phyloP scores from a whole-genome alignment of 2,329 filamentous ascomycete genomes.

The Trichothecium roseum region DNA sequence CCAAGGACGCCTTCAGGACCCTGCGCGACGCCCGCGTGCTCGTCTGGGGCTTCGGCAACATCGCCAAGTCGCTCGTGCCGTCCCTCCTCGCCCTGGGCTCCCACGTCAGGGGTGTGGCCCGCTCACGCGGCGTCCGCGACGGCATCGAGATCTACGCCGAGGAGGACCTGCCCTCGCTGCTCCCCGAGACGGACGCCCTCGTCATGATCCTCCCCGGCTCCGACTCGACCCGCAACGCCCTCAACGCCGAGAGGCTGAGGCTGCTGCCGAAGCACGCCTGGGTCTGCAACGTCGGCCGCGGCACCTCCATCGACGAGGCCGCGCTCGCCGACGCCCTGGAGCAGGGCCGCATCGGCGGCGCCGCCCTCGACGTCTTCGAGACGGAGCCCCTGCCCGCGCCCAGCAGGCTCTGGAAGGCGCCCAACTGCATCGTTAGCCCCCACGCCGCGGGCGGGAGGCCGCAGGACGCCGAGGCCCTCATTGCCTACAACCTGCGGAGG shows the following conservation, averaged over 20 bases:
- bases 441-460: slow-evolving; percentile 51
- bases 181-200: slow-evolving; percentile 50
- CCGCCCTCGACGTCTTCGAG: slow-evolving; percentile 39
- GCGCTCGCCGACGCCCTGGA: slow-evolving; percentile 35
- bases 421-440: slow-evolving; percentile 42
- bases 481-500: slow-evolving; percentile 49
- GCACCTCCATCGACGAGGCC: slow-evolving; percentile 37
- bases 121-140: slow-evolving; percentile 42
- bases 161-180: slow-evolving; percentile 39
- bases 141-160: slow-evolving; percentile 48
- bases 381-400: slow-evolving; percentile 31
- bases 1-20: slow-evolving; percentile 40
- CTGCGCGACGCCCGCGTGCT: slow-evolving; percentile 47
- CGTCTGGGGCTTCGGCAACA: slow-evolving; percentile 59
- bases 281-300: slow-evolving; percentile 42
- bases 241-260: slow-evolving; percentile 42
- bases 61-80: slow-evolving; percentile 49
- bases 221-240: slow-evolving; percentile 42
- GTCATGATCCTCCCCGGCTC: slow-evolving; percentile 57
- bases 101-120: slow-evolving; percentile 47
- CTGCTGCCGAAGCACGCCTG: slow-evolving; percentile 47
- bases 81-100: slow-evolving; percentile 44
- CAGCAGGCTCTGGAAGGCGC: slow-evolving; percentile 38
- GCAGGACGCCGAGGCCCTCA: slow-evolving; percentile 47
- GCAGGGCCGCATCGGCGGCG: slow-evolving; percentile 31